Evolutionary conservation across 495 filamentous ascomycete species (phyloP), one percentile per base, ranked within the genome.

Genomic region (Tirmania nivea): DNA sequence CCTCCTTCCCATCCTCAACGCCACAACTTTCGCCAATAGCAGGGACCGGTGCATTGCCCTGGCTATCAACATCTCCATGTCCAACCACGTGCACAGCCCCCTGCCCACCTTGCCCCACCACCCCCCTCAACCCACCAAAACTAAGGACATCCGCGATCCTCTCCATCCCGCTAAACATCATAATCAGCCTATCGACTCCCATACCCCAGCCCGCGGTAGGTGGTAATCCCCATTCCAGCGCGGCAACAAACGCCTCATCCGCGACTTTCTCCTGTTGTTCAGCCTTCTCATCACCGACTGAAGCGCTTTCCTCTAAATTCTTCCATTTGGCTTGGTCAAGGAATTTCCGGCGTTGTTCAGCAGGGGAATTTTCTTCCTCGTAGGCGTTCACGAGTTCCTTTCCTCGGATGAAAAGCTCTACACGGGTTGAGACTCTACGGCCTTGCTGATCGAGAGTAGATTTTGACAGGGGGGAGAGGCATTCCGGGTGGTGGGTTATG

Each of bases 181-280:
- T 97, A 36, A 80, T 76, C 50, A 96, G 69, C 54, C 90, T 72
- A 67, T 97, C 90, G 35, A 96, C 71, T 0, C 90, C 90, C 59
- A 86, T 87, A 0, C 90, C 92, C 90, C 90, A 97, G 3, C 92
- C 90, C 1, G 88, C 92, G 2, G 90, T 97, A 14, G 90, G 80
- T 37, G 90, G 90, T 54, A 97, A 67, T 0, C 86, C 90, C 70
- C 81, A 86, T 61, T 88, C 84, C 48, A 97, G 65, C 5, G 84
- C 84, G 53, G 80, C 72, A 6, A 93, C 70, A 59, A 94, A 96
- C 55, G 73, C 78, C 69, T 94, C 84, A 59, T 97, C 90, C 11
- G 94, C 66, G 11, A 57, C 66, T 2, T 65, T 63, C 49, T 70
- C 69, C 48, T 57, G 52, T 17, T 50, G 14, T 34, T 37, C 52